Conservation (phyloP, 805 yeast species). For the Grigorovia jiainica region DNA sequence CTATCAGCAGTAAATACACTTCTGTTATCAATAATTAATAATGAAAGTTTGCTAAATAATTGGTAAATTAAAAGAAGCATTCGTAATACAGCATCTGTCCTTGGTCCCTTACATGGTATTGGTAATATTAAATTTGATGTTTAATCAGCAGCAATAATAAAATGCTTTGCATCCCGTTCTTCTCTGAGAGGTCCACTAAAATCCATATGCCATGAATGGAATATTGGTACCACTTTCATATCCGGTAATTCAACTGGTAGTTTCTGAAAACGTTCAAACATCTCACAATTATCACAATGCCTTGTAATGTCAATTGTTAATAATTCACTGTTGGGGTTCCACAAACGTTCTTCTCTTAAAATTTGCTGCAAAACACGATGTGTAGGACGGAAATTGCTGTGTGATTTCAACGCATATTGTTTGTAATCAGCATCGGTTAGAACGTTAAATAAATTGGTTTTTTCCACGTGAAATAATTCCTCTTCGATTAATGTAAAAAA, state of each 20-base stretch:
- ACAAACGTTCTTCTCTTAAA: neutral
- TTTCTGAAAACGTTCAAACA: neutral
- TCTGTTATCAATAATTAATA: too few relatives aligned
- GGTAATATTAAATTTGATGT: neutral
- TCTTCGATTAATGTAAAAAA: too few relatives aligned
- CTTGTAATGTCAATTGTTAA: neutral
- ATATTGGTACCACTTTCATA: neutral
- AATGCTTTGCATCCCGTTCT: neutral
- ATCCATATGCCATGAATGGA: constrained; percentile 2
- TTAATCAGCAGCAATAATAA: constrained; percentile 2
- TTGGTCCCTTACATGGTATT: neutral
- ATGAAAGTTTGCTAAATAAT: too few relatives aligned
- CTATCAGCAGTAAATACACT: too few relatives aligned
- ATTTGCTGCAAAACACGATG: neutral
- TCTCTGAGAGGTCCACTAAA: constrained; percentile 1
- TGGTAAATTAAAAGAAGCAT: too few relatives aligned
- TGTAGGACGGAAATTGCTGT: neutral
- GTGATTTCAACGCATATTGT: neutral
- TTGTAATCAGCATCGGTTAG: neutral
- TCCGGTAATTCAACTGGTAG: constrained; percentile 1
- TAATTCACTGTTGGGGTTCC: constrained; percentile 2
- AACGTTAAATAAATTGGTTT: too few relatives aligned
- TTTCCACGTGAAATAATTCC: too few relatives aligned
- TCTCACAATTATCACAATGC: constrained; percentile 1
- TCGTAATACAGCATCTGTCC: neutral